Evolutionary conservation across 495 filamentous ascomycete species (phyloP).

Genomic region (Talaromyces nanjingensis): DNA sequence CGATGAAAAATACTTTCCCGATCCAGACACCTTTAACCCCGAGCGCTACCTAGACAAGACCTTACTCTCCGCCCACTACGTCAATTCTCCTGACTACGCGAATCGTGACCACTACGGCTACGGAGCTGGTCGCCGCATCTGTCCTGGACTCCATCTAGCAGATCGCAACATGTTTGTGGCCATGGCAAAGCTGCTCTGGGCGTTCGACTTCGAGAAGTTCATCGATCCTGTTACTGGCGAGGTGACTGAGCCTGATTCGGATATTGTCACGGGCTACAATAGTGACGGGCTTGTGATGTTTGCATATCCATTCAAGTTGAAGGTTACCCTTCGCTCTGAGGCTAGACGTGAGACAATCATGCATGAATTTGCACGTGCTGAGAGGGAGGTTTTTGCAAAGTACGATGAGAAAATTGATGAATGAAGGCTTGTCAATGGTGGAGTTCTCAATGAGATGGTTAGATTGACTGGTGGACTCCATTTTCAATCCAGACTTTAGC

Average conservation of each 20-base stretch:
- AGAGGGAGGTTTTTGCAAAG: not conserved
- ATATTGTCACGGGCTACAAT: slow-evolving; percentile 17
- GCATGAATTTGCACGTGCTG: not conserved
- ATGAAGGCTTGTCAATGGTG: not conserved
- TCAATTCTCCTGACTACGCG: slow-evolving; percentile 18
- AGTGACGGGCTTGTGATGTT: not conserved
- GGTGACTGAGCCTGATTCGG: slow-evolving; percentile 6
- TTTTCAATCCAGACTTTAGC: not conserved
- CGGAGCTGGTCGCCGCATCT: slow-evolving; percentile 45
- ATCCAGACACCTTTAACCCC: slow-evolving; percentile 49
- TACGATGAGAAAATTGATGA: not conserved
- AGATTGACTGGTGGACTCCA: not conserved
- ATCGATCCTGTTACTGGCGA: slow-evolving; percentile 12
- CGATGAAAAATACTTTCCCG: slow-evolving; percentile 27
- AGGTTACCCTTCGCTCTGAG: not conserved
- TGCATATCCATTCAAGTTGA: not conserved
- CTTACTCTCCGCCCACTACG: slow-evolving; percentile 14
- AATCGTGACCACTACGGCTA: slow-evolving; percentile 28
- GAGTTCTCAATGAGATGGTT: not conserved
- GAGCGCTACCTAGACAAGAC: slow-evolving; percentile 29
- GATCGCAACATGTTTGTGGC: slow-evolving; percentile 52
- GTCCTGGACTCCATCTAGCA: slow-evolving; percentile 50
- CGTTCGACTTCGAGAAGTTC: slow-evolving; percentile 10
- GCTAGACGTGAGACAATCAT: not conserved
- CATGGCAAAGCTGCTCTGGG: slow-evolving; percentile 51